Evolutionary conservation across 1,284 basidiomycete genomes (phyloP).

Genomic region (Apiotrichum domesticum): DNA sequence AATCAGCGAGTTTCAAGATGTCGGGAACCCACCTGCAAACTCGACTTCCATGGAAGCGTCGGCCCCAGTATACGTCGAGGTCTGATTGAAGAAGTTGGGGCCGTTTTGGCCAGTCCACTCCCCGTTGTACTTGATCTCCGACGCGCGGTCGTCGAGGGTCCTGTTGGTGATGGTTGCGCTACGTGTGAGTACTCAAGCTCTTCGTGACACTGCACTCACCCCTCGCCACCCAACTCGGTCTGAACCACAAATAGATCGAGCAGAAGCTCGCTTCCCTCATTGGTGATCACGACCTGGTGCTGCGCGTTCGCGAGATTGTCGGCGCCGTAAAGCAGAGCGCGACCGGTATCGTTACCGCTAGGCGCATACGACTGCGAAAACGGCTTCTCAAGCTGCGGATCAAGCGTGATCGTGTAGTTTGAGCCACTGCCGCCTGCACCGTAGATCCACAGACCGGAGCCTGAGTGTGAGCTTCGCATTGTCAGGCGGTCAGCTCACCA

Average conservation of each 20-base stretch:
- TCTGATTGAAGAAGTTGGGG: slow-evolving; percentile 33
- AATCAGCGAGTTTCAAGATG: neutral
- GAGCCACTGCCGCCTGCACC: slow-evolving; percentile 24
- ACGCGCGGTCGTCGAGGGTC: slow-evolving; percentile 37
- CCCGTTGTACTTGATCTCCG: slow-evolving; percentile 35
- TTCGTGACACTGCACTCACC: slow-evolving; percentile 21
- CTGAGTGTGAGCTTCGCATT: neutral
- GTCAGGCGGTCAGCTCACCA: slow-evolving; percentile 5
- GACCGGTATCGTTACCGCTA: slow-evolving; percentile 16
- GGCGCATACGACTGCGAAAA: slow-evolving; percentile 5
- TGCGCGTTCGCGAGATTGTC: slow-evolving; percentile 18
- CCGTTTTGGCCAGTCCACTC: slow-evolving; percentile 42
- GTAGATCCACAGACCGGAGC: slow-evolving; percentile 31
- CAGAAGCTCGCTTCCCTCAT: slow-evolving; percentile 34
- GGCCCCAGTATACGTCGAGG: slow-evolving; percentile 37
- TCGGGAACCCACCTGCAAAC: slow-evolving; percentile 28
- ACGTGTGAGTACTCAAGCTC: slow-evolving; percentile 2
- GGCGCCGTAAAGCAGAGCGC: slow-evolving; percentile 13
- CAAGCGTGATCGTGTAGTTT: slow-evolving; percentile 37
- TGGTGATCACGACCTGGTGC: slow-evolving; percentile 29
- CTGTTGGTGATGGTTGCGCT: slow-evolving; percentile 39
- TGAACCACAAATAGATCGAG: slow-evolving; percentile 33
- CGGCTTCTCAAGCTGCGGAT: slow-evolving; percentile 19
- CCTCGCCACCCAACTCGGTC: slow-evolving; percentile 29
- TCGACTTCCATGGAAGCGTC: slow-evolving; percentile 32